Conservation (phyloP, 2,329 filamentous ascomycete genomes). For the Cladosporium oxysporum region DNA sequence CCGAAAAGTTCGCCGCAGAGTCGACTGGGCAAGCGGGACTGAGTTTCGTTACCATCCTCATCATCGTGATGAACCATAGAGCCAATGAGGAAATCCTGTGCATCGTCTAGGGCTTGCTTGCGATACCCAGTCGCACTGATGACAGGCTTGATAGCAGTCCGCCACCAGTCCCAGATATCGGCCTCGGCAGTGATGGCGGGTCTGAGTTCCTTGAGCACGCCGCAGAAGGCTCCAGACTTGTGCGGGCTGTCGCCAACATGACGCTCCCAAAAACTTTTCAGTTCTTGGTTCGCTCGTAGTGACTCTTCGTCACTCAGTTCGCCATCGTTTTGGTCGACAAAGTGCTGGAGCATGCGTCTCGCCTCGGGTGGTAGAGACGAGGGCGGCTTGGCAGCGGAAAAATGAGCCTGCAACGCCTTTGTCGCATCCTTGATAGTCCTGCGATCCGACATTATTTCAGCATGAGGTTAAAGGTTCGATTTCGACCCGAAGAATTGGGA, state of each 20-base stretch:
- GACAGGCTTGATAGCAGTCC: conserved; percentile 60
- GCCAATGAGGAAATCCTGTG: conserved; percentile 63
- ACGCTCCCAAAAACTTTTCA: conserved; percentile 66
- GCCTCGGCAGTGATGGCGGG: conserved; percentile 64
- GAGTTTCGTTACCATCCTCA: conserved; percentile 48
- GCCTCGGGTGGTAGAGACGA: conserved; percentile 65
- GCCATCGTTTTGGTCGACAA: conserved; percentile 64
- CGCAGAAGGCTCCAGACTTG: conserved; percentile 68
- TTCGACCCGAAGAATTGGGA: neutral
- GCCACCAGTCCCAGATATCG: conserved; percentile 72
- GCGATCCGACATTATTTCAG: conserved; percentile 11
- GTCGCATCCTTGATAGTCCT: conserved; percentile 53
- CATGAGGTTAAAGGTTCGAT: neutral
- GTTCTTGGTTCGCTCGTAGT: conserved; percentile 69
- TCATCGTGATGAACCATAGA: conserved; percentile 63
- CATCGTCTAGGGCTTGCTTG: conserved; percentile 64
- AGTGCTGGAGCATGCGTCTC: conserved; percentile 44
- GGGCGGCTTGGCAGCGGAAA: conserved; percentile 43
- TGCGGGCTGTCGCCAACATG: conserved; percentile 59
- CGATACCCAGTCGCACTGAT: conserved; percentile 61
- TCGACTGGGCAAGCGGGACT: conserved; percentile 57
- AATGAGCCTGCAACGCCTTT: conserved; percentile 48
- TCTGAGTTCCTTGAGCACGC: conserved; percentile 64
- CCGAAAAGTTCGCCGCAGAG: conserved; percentile 58
- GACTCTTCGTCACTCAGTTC: conserved; percentile 63